Base-by-base conservation (phyloP, 192 early-diverging fungal genomes). In the Coemansia sp. region DNA sequence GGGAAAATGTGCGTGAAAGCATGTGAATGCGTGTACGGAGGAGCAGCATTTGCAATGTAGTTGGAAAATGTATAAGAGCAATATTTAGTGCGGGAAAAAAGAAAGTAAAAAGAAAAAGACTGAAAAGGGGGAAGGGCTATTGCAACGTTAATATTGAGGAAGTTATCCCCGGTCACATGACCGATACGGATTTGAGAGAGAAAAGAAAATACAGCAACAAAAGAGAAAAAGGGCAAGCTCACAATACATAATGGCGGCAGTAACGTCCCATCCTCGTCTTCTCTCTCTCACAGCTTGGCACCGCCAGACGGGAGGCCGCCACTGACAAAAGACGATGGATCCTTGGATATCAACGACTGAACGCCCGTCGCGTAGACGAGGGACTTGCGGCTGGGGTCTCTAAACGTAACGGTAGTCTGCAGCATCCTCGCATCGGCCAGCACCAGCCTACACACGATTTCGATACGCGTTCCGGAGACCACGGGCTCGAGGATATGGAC, bases 401-500 rank as follows among this genome's bases (percentile, higher is more conserved):
- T 61, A 62, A 77, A 72, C 19, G 63, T 45, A 13, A 64, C 74
- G 7, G 67, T 62, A 6, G 74, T 61, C 60, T 76, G 68, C 56
- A 76, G 21, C 45, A 70, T 12, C 16, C 74, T 45, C 6, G 63
- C 67, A n/a, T 67, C 62, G 41, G 66, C 68, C 41, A 58, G 69
- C 19, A 72, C 66, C 22, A 72, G 45, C 19, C 58, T 52, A 43
- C 75, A 77, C 19, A 64, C 64, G 36, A 77, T 72, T 63, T 72
- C 66, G 21, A 77, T 16, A 0, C 47, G 61, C 13, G 66, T 60
- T 5, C 66, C 70, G 4, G 62, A 49, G 43, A 68, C 32, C 13
- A 71, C 49, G 0, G 69, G 62, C 18, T 77, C 69, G 21, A 72
- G 39, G 1, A 66, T 69, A 26, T 65, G 62, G 4, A 77, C 75